Base-by-base conservation (phyloP, 192 early-diverging fungal genomes). In the Entophlyctis luteolus region DNA sequence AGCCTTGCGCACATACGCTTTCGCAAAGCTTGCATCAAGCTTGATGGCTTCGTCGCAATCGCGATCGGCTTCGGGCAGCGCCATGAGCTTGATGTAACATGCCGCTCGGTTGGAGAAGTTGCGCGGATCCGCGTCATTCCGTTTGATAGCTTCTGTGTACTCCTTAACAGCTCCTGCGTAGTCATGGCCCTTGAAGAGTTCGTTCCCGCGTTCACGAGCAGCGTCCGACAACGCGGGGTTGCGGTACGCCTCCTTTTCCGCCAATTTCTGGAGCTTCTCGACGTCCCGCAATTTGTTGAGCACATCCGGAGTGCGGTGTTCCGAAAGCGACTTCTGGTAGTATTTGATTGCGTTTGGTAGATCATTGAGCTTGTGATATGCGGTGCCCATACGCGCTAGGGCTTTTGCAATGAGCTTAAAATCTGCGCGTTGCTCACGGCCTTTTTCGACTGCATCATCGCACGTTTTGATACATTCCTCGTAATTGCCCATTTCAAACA, bases 351-450 rank as follows among this genome's bases (percentile, higher is more conserved):
- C 96, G 42, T 92, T 88, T 55, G 84, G 80, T 42, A 89, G 48
- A 50, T 95, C 84, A 65, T 88, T 81, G 60, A 84, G 73, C 77
- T 96, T 94, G 71, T 67, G 59, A 77, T 95, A 95, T 6, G 93
- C 89, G 66, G 84, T 91, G 50, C 92, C 96, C 54, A 95, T 94
- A 55, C 96, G 89, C 28, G 84, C 93, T 50, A 92, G 84, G 20
- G 93, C 94, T 81, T 92, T 98, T 59, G 93, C 92, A 75, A 99
- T 91, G 59, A 96, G 74, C 82, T 94, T 99, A 81, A 89, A 99
- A 60, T 96, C 96, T 37, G 87, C 90, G 28, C 90, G 89, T 45
- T 89, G 59, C 72, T 95, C 92, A 63, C 95, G 89, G 36, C 95
- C 95, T 62, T 80, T 81, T 14, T 98, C 95, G 59, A 98, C 84